Conservation (phyloP, 768 basidiomycete genomes). For the Boletus subcaerulescens region DNA sequence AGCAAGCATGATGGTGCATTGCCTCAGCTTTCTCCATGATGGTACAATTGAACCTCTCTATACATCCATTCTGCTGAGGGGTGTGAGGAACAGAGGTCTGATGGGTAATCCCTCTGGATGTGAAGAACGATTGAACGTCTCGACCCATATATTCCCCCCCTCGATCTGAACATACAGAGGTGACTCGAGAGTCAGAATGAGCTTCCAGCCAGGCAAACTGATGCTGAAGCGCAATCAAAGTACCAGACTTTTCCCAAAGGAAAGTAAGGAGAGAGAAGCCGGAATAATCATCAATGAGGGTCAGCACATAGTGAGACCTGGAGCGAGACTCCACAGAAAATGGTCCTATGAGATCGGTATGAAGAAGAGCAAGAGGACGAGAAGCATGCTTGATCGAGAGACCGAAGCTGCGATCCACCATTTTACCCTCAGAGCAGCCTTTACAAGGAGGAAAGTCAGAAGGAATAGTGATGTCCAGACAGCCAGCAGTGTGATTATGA, state of each 20-base stretch:
- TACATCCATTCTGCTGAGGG: not conserved
- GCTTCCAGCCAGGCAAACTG: rapidly evolving
- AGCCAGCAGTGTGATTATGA: rapidly evolving
- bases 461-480: not conserved
- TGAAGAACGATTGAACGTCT: not conserved
- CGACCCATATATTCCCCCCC: not conserved
- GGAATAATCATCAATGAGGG: not conserved
- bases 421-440: no score
- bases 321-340: not conserved
- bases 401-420: not conserved
- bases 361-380: not conserved
- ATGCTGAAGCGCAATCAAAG: not conserved
- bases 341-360: not conserved
- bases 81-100: not conserved
- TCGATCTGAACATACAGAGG: not conserved
- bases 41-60: not conserved
- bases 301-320: rapidly evolving
- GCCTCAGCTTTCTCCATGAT: not conserved
- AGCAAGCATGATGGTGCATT: not conserved
- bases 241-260: not conserved
- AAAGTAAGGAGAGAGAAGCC: not conserved
- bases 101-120: not conserved
- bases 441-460: no score
- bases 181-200: not conserved
- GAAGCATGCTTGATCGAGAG: not conserved